Percentiles rank a stretch among this genome's conserved stretches.
phyloP scores from a whole-genome alignment of 768 basidiomycete species.

The Rhodotorula kratochvilovae region DNA sequence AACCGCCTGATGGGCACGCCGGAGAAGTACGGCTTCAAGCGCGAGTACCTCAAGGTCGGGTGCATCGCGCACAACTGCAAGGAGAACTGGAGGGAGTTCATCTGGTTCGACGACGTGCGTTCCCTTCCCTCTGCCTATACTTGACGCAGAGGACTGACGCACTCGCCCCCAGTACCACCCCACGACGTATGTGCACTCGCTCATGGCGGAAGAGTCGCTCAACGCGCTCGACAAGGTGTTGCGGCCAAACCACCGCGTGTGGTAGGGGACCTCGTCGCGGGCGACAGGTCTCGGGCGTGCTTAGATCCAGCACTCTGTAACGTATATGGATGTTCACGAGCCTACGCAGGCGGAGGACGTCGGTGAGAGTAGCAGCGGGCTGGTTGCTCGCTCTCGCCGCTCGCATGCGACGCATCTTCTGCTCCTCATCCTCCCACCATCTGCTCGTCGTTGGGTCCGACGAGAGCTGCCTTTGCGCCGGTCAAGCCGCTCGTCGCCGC shows the following conservation, averaged over 20 bases:
- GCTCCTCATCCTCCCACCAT: too few relatives aligned
- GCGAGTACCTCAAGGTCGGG: slow-evolving; percentile 5
- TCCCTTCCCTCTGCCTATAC: background rate
- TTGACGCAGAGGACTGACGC: too few relatives aligned
- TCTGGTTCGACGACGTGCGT: slow-evolving; percentile 27
- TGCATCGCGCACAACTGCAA: slow-evolving; percentile 1
- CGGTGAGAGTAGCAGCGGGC: too few relatives aligned
- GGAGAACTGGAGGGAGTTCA: background rate
- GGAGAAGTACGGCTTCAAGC: slow-evolving; percentile 5
- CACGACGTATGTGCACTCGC: background rate
- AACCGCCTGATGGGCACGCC: background rate
- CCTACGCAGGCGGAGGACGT: too few relatives aligned
- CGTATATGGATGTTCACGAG: background rate
- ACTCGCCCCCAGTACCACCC: slow-evolving; percentile 6
- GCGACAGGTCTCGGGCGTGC: background rate
- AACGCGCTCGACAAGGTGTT: slow-evolving; percentile 2
- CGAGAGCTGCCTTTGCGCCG: too few relatives aligned
- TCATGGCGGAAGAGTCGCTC: slow-evolving; percentile 3
- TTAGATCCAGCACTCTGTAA: background rate
- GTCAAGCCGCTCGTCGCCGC: too few relatives aligned
- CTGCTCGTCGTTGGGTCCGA: too few relatives aligned
- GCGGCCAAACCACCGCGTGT: background rate
- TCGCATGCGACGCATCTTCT: too few relatives aligned
- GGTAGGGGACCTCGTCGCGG: background rate
- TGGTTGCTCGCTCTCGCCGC: too few relatives aligned